These are phyloP conservation scores for Crithidia expoeki DNA, from an alignment of 208 protist species.

Conservation along the genomic window DNA sequence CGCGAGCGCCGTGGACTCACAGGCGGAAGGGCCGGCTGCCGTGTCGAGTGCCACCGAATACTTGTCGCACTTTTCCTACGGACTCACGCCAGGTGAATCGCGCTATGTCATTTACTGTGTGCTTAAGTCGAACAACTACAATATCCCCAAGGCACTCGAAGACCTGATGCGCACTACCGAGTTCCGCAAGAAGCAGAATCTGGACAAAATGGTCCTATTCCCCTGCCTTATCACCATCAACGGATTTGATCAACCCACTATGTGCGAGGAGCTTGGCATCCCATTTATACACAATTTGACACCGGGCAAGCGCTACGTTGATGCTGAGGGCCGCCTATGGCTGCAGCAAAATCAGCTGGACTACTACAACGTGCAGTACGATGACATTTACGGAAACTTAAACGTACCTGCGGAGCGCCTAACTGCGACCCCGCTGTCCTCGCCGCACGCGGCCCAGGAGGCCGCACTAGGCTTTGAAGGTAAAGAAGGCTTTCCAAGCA, in stretches of 20 bases:
- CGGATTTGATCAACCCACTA: conserved; percentile 50
- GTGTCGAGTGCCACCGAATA: conserved; percentile 9
- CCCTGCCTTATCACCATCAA: conserved; percentile 55
- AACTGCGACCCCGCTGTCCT: not conserved
- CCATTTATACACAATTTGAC: conserved; percentile 34
- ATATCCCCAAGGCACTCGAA: conserved; percentile 36
- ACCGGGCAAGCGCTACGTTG: conserved; percentile 18
- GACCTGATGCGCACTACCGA: conserved; percentile 33
- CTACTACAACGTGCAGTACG: conserved; percentile 33
- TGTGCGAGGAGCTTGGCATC: conserved; percentile 51
- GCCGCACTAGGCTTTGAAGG: not conserved
- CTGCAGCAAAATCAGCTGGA: conserved; percentile 16
- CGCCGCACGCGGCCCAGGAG: not conserved
- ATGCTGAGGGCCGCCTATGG: conserved; percentile 18
- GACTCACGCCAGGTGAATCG: conserved; percentile 29
- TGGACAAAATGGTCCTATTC: conserved; percentile 64
- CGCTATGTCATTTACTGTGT: conserved; percentile 48
- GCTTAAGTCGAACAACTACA: conserved; percentile 42
- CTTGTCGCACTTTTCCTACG: conserved; percentile 35
- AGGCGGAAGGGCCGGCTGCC: not conserved
- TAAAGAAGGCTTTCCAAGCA: not conserved
- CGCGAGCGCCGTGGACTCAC: not conserved
- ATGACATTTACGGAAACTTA: conserved; percentile 14
- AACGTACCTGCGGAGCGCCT: not conserved
- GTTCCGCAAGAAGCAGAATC: conserved; percentile 50